Evolutionary conservation across 1,284 basidiomycete genomes (phyloP).

Genomic region (Mycosarcoma maydis): DNA sequence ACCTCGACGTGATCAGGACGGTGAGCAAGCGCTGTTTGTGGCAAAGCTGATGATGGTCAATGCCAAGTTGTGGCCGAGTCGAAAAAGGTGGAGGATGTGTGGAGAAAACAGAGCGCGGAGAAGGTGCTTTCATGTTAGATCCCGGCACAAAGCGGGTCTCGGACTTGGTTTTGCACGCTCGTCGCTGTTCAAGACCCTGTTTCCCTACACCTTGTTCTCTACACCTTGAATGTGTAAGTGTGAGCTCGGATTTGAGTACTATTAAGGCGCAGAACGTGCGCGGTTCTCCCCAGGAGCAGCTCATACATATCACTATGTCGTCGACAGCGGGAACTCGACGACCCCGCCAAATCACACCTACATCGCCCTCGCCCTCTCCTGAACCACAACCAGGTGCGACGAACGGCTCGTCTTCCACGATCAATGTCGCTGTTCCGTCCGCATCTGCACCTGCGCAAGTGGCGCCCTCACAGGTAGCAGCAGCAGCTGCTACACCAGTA

Average conservation of each 20-base stretch:
- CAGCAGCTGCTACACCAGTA: not conserved
- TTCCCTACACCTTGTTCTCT: too few relatives aligned
- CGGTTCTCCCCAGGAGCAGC: too few relatives aligned
- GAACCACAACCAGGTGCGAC: conserved; percentile 25
- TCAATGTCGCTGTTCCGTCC: not conserved
- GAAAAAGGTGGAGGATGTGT: not conserved
- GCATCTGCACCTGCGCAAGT: not conserved
- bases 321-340: conserved; percentile 21
- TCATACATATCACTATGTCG: conserved; percentile 18
- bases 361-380: conserved; percentile 45
- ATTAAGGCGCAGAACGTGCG: too few relatives aligned
- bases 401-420: conserved; percentile 15
- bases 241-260: too few relatives aligned
- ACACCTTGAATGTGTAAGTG: too few relatives aligned
- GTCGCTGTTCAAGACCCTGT: too few relatives aligned
- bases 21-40: too few relatives aligned
- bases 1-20: too few relatives aligned
- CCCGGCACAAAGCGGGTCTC: too few relatives aligned
- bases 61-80: not conserved
- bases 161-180: too few relatives aligned
- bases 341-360: conserved; percentile 41
- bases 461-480: not conserved
- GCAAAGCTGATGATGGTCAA: not conserved
- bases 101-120: too few relatives aligned
- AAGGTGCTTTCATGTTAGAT: too few relatives aligned